Evolutionary conservation across 345 rosid species (phyloP), one percentile per base, ranked within the genome.

Genomic region (Salix koriyanagi): DNA sequence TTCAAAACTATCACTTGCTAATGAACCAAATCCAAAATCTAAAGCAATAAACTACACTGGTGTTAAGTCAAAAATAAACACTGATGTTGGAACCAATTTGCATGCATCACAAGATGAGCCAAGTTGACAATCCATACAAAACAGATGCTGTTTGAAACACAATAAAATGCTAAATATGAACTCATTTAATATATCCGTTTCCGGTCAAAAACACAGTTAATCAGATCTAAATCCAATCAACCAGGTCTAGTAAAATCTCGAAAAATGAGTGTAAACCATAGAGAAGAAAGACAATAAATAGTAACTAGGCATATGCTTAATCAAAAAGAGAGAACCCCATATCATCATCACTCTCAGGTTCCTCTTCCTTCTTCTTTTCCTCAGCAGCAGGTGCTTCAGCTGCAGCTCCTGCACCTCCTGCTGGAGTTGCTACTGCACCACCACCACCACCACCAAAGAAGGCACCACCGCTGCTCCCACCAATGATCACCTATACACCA

Each of bases 311-410:
- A 26, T 23, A 44, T 15, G 44, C 69, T 67, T 75, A 75, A 67
- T 75, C 73, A 19, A 75, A 75, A 34, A 75, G 78, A 12, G 78
- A 75, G 52, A 75, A 75, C 56, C 78, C 78, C 78, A 75, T 52
- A n/a, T 75, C 78, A 32, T 75, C 78, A 52, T 75, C 78, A 39
- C 78, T 75, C 65, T 75, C 78, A 4, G 41, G 72, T 7, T 61
- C 69, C 41, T 75, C 78, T 52, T 75, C 78, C 72, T 75, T 75
- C 71, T 75, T 75, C 30, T 75, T 46, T 23, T 75, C 83, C 12
- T 56, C 83, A 18, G 83, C 76, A 18, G 83, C 69, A 16, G 79
- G 70, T 26, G 23, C 79, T 1, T 66, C 79, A 1, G 79, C 79
- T 1, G 83, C 42, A 9, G 76, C 52, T 7, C 75, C 72, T 12